Evolutionary conservation across 1,139 yeast species (phyloP), one percentile per base, ranked within the genome.

Genomic region (Protomyces gravidus): DNA sequence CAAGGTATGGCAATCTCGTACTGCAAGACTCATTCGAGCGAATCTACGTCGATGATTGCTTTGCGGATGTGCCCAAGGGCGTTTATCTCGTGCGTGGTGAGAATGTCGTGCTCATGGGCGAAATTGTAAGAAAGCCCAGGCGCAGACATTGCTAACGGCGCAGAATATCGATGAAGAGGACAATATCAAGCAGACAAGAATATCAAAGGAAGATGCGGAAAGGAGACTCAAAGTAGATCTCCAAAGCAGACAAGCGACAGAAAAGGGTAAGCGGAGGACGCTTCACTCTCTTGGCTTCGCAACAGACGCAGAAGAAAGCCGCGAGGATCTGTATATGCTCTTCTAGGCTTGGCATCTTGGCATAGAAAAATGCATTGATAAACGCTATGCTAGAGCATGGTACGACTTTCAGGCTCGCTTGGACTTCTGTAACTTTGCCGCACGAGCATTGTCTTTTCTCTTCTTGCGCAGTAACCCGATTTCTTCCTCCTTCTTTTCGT

Each of bases 21-120:
- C 77, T 92, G 65, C 97, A 94, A 72, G 96, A 90, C 70, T 84
- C 96, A 15, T 76, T 84, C 53, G 97, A 94, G 71, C 81, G 97
- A 71, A 82, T 92, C 68, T 89, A 86, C 72, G 75, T 85, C 65
- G 72, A 78, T 58, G 71, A 78, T 67, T 67, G 78, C 66, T 92
- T 83, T 70, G 96, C 88, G 5, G 96, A 92, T 71, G 77, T 76
- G 26, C 79, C 80, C 62, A 80, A 89, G 60, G 95, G 95, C 1
- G 89, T 89, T 55, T 86, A 85, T 69, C 82, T 94, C 77, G 86
- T 94, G 42, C 86, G 98, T 74, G 98, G 99, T 64, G 99, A 92
- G 72, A 92, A 92, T 68, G 95, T 92, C 15, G 95, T 90, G n/a
- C 82, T 90, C 83, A 74, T 92, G 72, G 98, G 98, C 23, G 97